Evolutionary conservation across 306 rosid genomes (phyloP).

Genomic region (Pterocarpus macrocarpus): DNA sequence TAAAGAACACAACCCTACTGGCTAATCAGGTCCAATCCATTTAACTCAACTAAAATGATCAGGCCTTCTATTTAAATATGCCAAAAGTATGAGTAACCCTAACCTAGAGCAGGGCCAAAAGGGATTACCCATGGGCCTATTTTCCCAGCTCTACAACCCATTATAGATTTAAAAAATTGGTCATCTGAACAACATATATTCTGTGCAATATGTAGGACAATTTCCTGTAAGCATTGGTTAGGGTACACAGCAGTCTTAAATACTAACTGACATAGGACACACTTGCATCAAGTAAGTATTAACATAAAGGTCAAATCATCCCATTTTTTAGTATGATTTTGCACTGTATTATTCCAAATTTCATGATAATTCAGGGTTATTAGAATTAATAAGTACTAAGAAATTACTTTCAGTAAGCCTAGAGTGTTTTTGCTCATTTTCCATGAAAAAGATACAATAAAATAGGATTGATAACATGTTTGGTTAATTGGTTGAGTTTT

Average conservation of each 20-base stretch:
- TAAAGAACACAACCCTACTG: slow-evolving; percentile 34
- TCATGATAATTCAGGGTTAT: not conserved
- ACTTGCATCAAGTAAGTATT: no score
- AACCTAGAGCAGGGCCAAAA: slow-evolving; percentile 13
- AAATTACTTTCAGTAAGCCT: not conserved
- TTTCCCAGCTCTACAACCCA: slow-evolving; percentile 22
- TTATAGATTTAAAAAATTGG: slow-evolving; percentile 19
- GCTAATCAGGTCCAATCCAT: not conserved
- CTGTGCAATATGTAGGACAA: not conserved
- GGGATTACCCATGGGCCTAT: slow-evolving; percentile 20
- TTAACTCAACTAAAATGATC: slow-evolving; percentile 23
- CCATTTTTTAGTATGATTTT: not conserved
- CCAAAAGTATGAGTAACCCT: slow-evolving; percentile 20
- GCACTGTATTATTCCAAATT: not conserved
- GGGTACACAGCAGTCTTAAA: no score
- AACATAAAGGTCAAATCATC: not conserved
- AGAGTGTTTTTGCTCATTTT: not conserved
- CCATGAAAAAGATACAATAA: not conserved
- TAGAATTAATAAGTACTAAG: not conserved
- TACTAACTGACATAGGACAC: no score
- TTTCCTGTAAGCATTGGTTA: not conserved
- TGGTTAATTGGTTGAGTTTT: not conserved
- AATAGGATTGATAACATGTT: not conserved
- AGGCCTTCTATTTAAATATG: slow-evolving; percentile 18
- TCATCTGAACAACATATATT: not conserved